Evolutionary conservation across 371 early-diverging fungal genomes (phyloP), one percentile per base, ranked within the genome.

Genomic region (Mucor velutinosus): DNA sequence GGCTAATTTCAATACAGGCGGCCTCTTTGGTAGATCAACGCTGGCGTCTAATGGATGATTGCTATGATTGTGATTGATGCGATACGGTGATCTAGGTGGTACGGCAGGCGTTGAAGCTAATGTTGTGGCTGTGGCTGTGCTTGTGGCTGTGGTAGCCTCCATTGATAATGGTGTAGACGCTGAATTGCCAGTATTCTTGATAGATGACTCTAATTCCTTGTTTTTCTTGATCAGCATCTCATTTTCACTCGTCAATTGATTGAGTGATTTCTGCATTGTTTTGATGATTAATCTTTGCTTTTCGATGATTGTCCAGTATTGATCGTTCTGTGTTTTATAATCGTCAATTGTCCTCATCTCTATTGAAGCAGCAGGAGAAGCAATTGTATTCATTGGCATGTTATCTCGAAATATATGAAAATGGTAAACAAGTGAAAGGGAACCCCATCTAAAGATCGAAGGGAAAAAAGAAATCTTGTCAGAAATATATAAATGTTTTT

Each of bases 301-400:
- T 73, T 94, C 93, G 60, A 94, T 90, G 60, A 94, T 90, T 73
- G 87, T 91, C 91, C 93, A 93, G 37, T 95, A 86, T 72, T 90
- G 89, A 25, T 90, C 92, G 62, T 93, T 94, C 70, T 94, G 92
- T n/a, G 43, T 21, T 41, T 61, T 62, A n/a, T 58, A 62, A 29
- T 66, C 59, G 33, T 65, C 58, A 27, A 56, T 56, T 12, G 32
- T 32, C 29, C 14, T 27, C 12, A 17, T 56, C 3, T 56, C 30
- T 17, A 25, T 51, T 25, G 12, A 51, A 12, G 51, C 25, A 25
- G 12, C 8, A 23, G 51, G 12, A 51, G 23, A 51, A 51, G 25
- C 12, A 12, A 6, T 51, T 7, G 23, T 11, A 51, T 51, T 51
- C 51, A 25, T 51, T 51, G 25, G 51, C 25, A 51, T 51, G 12